Evolutionary conservation across 164 flowering plant genomes (phyloP).

Genomic region (Malania oleifera): DNA sequence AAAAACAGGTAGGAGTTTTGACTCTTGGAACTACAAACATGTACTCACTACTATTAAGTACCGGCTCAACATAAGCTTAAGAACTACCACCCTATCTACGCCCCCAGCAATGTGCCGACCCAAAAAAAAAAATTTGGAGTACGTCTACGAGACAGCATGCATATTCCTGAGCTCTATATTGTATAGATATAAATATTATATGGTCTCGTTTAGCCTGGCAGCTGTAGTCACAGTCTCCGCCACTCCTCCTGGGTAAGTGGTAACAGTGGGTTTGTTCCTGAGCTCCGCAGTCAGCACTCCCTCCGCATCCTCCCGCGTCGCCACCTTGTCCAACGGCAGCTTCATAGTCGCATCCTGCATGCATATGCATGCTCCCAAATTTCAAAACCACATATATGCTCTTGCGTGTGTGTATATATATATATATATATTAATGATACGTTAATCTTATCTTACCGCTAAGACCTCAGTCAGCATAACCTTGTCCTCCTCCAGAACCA

Average conservation of each 20-base stretch:
- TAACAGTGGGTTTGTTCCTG: slow-evolving; percentile 33
- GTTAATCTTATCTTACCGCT: slow-evolving; percentile 29
- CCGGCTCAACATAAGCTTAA: too few relatives aligned
- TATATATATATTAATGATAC: too few relatives aligned
- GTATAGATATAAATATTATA: too few relatives aligned
- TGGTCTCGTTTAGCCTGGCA: slow-evolving; percentile 39
- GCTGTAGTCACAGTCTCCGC: slow-evolving; percentile 43
- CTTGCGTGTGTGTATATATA: background rate
- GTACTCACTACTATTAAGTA: too few relatives aligned
- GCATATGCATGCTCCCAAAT: background rate
- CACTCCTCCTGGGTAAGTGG: slow-evolving; percentile 42
- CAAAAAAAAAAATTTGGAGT: too few relatives aligned
- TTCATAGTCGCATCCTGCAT: slow-evolving; percentile 42
- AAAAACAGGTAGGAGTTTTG: too few relatives aligned
- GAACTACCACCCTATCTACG: too few relatives aligned
- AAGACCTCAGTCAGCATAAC: slow-evolving; percentile 40
- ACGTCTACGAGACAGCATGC: too few relatives aligned
- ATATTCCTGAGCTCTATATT: too few relatives aligned
- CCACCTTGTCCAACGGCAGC: slow-evolving; percentile 43
- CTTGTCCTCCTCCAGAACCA: slow-evolving; percentile 29
- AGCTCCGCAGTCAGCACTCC: slow-evolving; percentile 46
- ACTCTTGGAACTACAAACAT: too few relatives aligned
- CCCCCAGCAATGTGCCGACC: too few relatives aligned
- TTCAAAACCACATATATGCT: background rate
- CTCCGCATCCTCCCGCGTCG: slow-evolving; percentile 43